phyloP scores from a whole-genome alignment of 805 yeast species.

The Schwanniomyces yamadae region DNA sequence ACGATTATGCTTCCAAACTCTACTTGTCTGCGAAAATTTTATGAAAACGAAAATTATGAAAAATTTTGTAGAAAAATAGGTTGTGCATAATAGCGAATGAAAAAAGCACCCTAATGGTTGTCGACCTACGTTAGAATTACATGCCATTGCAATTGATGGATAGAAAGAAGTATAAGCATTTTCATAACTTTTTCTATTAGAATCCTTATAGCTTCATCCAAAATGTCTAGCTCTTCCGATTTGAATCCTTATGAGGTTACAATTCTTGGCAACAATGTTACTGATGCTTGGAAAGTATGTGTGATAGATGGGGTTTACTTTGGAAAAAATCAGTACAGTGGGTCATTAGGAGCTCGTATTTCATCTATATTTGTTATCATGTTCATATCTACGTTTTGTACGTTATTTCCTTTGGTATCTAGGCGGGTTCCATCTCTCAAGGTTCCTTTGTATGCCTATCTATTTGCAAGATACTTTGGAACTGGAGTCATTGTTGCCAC shows the following conservation, averaged over 20 bases:
- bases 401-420: constrained; percentile 31
- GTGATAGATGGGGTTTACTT: constrained; percentile 2
- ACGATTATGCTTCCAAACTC: no score
- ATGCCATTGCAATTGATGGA: no score
- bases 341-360: constrained; percentile 24
- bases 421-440: constrained; percentile 16
- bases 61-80: no score
- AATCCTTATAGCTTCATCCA: no score
- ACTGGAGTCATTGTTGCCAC: constrained; percentile 84
- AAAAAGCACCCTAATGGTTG: no score
- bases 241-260: neutral
- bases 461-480: constrained; percentile 72
- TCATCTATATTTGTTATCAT: constrained; percentile 31
- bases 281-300: constrained; percentile 2
- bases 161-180: no score
- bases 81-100: no score
- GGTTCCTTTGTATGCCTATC: constrained; percentile 52
- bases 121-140: no score
- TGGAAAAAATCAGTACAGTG: constrained; percentile 19
- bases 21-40: no score
- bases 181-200: no score
- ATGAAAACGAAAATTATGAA: no score
- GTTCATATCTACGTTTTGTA: constrained; percentile 28
- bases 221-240: neutral
- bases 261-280: neutral